Base-by-base conservation (phyloP, 768 basidiomycete genomes). In the Daedaleopsis nitida region DNA sequence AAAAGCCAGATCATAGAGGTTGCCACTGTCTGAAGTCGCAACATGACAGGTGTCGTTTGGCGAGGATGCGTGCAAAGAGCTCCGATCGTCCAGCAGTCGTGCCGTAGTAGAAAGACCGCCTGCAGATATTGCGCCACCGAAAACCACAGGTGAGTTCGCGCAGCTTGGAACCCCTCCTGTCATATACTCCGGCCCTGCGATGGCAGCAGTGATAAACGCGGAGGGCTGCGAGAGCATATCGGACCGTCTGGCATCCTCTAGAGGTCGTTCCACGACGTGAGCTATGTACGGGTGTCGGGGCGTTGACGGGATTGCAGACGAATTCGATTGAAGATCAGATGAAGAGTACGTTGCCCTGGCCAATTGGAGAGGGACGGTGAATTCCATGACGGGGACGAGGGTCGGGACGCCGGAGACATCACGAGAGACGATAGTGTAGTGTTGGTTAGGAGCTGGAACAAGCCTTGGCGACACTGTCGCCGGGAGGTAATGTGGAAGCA, bases 391-490 rank as follows among this genome's bases (percentile, higher is more conserved):
- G 27, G 58, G 43, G 10, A 43, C 24, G n/a, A 10, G 12, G 21
- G 35, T 43, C 9, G 32, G 23, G 23, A 14, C 21, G 24, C 27
- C 23, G 17, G 35, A 39, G 38, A 10, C 19, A 17, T 17, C 23
- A 21, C 16, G 17, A 4, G 14, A 44, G 10, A 38, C 48, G 21
- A 35, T 43, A 17, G 55, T 38, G 52, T 43, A 57, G 50, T 52
- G 21, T 12, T 55, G 43, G 21, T 54, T 37, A 37, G 57, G 39
- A n/a, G 23, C 48, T 38, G 57, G 39, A 19, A 32, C 48, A 32
- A 57, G 37, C 19, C 38, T 19, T 14, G 57, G 53, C 59, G 66
- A 45, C 66, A 66, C 70, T 66, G 54, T 67, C 63, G 63, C 57
- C 58, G 65, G 39, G 12, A 55, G 35, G 55, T 54, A 59, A 23